Evolutionary conservation across 2,329 filamentous ascomycete species (phyloP), one percentile per base, ranked within the genome.

Genomic region (Fusarium sp.): DNA sequence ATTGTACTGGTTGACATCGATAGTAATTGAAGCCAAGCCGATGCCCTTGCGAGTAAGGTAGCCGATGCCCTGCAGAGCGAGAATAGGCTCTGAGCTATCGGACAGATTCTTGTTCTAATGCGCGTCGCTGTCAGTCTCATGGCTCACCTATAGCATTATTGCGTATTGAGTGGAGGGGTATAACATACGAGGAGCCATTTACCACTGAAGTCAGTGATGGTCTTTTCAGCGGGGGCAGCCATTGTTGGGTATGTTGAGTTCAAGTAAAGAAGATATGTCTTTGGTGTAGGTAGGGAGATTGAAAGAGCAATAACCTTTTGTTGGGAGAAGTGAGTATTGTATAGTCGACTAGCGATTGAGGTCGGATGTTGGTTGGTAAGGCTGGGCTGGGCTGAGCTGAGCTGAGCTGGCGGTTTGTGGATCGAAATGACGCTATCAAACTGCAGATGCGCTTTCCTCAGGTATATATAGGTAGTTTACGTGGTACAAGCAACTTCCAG

Each of bases 11-110:
- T 85, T 88, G 56, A 92, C 79, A 66, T 86, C 78, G 68, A 94
- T 86, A 37, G 88, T 90, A 56, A 97, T 82, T 47, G 89, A 91
- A 32, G 93, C 92, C 32, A 89, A 78, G 72, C 84, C 80, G 78
- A 97, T 88, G 64, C 87, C 88, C 82, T 91, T 94, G 80, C 93
- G 92, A 51, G 86, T 86, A 53, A 94, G 73, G 87, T 88, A 95
- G 79, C 88, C 83, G 65, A 93, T 83, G 76, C 90, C 90, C 84
- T 94, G 92, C 75, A 95, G 86, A 51, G 85, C 77, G 62, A 97
- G 89, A 67, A 91, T 87, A 2, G 89, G 83, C 64, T 94, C 92
- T 49, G 89, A 82, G 70, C 85, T 82, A 79, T 92, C 90, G 63
- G 92, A 94, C 72, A 94, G 84, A 67, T 83, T 81, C 78, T 92